Base-by-base conservation (phyloP, 2,329 filamentous ascomycete species). In the Chrysoporthe puriensis region DNA sequence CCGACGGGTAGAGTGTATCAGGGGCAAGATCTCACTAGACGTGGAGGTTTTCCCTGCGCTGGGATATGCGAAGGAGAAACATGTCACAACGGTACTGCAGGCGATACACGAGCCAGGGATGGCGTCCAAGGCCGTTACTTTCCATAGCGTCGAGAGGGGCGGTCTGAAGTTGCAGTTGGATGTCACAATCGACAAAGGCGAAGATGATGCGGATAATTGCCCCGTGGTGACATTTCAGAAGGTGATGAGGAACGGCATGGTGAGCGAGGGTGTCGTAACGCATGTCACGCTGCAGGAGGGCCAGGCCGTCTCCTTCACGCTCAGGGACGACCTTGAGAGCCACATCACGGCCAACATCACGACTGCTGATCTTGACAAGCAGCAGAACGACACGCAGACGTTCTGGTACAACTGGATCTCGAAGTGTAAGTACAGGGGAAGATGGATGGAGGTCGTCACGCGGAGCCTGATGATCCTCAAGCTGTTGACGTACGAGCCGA, bases 391-490 rank as follows among this genome's bases (percentile, higher is more conserved):
- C 70, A 94, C 90, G 0, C 89, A 90, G 73, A 82, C 81, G 9
- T 94, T 86, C 76, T 94, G 91, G 91, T 89, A 85, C 72, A 87
- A 88, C 72, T 94, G 91, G 88, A 90, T 93, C 64, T 83, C 85
- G 6, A 87, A 89, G 75, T 90, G 87, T 76, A 88, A 84, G 71
- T 94, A 93, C 76, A 88, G 86, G 68, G 91, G 91, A 5, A 85
- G 88, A 44, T 94, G 91, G 86, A 84, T 89, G 64, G 90, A 72
- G 76, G 88, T 91, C 2, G 89, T 94, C 6, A 83, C 84, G 36
- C 83, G 91, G 66, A 93, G 90, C 74, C 79, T 94, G 62, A 86
- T 94, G 81, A 88, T 93, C 64, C 78, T 94, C 57, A 94, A 94
- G 77, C 83, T 94, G 78, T 82, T 94, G 72, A 93, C 91, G 0